Evolutionary conservation across 148 eudicot genomes (phyloP).

Genomic region (Mesembryanthemum crystallinum): DNA sequence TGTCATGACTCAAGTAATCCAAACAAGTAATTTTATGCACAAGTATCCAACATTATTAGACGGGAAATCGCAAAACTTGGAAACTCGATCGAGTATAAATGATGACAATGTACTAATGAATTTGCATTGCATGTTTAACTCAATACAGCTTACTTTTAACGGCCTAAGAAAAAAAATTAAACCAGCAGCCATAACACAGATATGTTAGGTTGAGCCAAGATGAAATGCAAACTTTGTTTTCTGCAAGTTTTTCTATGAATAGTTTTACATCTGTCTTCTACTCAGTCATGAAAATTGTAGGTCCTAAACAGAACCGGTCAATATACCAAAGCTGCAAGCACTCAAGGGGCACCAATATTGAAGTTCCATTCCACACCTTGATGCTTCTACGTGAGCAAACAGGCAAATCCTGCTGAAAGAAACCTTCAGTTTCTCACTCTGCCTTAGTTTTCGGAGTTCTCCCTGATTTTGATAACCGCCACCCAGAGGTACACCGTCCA

Average conservation of each 20-base stretch:
- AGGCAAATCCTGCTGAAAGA: not conserved
- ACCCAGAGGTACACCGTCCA: conserved; percentile 56
- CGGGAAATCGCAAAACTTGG: not conserved
- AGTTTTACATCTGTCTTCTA: conserved; percentile 25
- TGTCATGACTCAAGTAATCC: too few species aligned
- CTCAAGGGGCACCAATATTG: not conserved
- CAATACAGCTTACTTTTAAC: conserved; percentile 23
- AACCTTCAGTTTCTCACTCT: conserved; percentile 38
- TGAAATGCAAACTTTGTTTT: conserved; percentile 10
- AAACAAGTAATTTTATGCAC: too few species aligned
- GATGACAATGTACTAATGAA: conserved; percentile 16
- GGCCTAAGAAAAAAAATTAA: conserved; percentile 18
- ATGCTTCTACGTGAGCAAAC: conserved; percentile 9
- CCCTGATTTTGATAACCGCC: conserved; percentile 22
- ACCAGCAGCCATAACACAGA: conserved; percentile 19
- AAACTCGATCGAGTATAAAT: not conserved
- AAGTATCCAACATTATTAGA: not conserved
- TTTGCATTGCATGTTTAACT: conserved; percentile 26
- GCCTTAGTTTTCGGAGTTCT: conserved; percentile 34
- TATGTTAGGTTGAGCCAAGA: conserved; percentile 18
- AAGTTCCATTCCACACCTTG: conserved; percentile 20
- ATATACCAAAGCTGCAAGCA: conserved; percentile 22
- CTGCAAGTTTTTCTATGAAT: conserved; percentile 26
- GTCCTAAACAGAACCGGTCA: conserved; percentile 2
- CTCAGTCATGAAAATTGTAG: conserved; percentile 15